Evolutionary conservation across 805 yeast genomes (phyloP), one percentile per base, ranked within the genome.

Genomic region (Yarrowia alimentaria): DNA sequence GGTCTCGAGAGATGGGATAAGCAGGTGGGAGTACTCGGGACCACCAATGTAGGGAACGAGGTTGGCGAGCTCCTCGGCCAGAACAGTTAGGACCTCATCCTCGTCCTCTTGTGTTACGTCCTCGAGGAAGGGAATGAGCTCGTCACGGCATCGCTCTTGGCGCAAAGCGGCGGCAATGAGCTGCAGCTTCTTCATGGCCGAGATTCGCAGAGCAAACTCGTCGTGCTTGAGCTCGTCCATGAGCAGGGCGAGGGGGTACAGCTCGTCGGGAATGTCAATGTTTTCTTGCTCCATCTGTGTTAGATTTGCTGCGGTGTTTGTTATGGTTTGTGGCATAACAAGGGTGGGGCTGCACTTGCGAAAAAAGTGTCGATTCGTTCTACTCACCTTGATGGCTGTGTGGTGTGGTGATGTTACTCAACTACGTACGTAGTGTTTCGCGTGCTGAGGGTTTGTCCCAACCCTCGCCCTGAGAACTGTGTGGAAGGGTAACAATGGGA

Each of bases 171-270:
- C 73, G 25, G 98, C 95, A 62, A 93, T 91, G 25, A 97, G 91
- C 59, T 90, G 94, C 58, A 94, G 74, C 58, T 93, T 81, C 61
- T 85, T 85, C 95, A 93, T 90, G 34, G 98, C 98, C 57, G 83
- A 87, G 17, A 93, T 91, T 55, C 99, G 77, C 61, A 90, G 84
- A 19, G 95, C 78, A 30, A 91, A 91, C 64, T 93, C 99, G 64
- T 93, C 99, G 66, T 91, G 97, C 69, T 86, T 86, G 67, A 93
- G 77, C 68, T 94, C 99, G 66, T 94, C 99, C 87, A 93, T 89
- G 54, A 93, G 77, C 59, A 93, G 76, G 12, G 99, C 99, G 68
- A 93, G 78, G 35, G 99, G 99, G 63, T 87, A 91, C 53, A 93
- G 76, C 60, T 83, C 89, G 63, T 81, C 68, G 25, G 51, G 51